phyloP scores from a whole-genome alignment of 2,329 filamentous ascomycete species.

The Cryphonectria naterciae region DNA sequence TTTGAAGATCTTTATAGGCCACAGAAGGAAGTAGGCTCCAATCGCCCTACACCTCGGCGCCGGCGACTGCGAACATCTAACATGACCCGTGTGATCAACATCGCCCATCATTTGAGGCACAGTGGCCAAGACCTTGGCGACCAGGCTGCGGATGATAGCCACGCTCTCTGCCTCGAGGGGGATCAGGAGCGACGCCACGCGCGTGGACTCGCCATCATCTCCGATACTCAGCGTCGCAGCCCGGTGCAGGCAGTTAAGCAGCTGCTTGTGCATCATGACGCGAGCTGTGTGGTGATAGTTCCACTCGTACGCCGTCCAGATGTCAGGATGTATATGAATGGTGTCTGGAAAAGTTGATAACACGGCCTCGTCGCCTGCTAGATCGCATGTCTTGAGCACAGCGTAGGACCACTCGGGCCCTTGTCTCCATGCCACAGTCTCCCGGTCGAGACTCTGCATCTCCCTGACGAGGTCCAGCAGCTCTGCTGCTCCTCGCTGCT shows the following conservation, averaged over 20 bases:
- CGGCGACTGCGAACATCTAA: conserved; percentile 25
- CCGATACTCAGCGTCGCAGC: conserved; percentile 17
- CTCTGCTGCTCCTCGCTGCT: conserved; percentile 22
- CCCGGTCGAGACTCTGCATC: conserved; percentile 38
- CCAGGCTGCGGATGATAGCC: conserved; percentile 36
- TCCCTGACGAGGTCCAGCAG: conserved; percentile 37
- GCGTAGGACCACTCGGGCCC: conserved; percentile 41
- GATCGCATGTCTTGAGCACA: conserved; percentile 31
- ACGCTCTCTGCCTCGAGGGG: conserved; percentile 32
- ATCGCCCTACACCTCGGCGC: conserved; percentile 39
- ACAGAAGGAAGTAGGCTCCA: conserved; percentile 44
- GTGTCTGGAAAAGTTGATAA: conserved; percentile 31
- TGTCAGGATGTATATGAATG: conserved; percentile 42
- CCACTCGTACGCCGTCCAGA: conserved; percentile 48
- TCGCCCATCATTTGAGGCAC: conserved; percentile 45
- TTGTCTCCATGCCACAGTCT: conserved; percentile 38
- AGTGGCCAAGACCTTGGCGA: conserved; percentile 41
- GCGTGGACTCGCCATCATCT: conserved; percentile 19
- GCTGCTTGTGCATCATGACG: conserved; percentile 42
- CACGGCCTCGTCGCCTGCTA: conserved; percentile 21
- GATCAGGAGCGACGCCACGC: conserved; percentile 24
- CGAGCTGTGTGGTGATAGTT: conserved; percentile 45
- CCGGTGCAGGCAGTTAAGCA: conserved; percentile 37
- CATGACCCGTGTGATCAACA: conserved; percentile 35
- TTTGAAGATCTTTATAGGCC: conserved; percentile 45